phyloP scores from a whole-genome alignment of 176 grass and related monocot species.

The Musa beccarii region DNA sequence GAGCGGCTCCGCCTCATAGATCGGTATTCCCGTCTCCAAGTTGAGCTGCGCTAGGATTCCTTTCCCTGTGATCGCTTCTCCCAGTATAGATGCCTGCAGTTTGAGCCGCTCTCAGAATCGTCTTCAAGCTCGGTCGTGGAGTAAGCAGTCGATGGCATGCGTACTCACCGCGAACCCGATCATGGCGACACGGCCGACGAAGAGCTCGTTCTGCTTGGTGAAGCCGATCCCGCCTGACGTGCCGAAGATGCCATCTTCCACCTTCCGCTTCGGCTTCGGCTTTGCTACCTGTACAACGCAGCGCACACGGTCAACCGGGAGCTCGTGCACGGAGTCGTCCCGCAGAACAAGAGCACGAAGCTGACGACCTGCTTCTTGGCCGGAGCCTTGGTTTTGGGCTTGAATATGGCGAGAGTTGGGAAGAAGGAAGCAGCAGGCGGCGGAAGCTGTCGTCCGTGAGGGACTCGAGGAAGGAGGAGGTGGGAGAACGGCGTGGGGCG shows the following conservation, averaged over 20 bases:
- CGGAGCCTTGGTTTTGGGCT: constrained; percentile 59
- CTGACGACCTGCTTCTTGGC: constrained; percentile 29
- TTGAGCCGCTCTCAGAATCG: no score
- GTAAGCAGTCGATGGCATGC: no score
- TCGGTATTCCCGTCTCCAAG: constrained; percentile 93
- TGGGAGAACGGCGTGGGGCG: constrained; percentile 30
- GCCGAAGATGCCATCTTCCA: constrained; percentile 88
- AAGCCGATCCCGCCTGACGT: constrained; percentile 97
- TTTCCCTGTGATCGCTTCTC: constrained; percentile 97
- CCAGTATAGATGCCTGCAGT: constrained; percentile 71
- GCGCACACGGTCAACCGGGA: background rate
- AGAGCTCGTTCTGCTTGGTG: constrained; percentile 99
- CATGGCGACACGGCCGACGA: constrained; percentile 96
- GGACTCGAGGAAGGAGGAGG: constrained; percentile 3
- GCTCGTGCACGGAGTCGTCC: no score
- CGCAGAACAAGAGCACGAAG: constrained; percentile 14
- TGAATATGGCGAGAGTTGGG: constrained; percentile 53
- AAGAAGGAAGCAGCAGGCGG: constrained; percentile 10
- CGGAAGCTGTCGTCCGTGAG: background rate
- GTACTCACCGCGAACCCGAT: constrained; percentile 91
- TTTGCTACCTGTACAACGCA: constrained; percentile 10
- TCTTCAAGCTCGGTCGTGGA: no score
- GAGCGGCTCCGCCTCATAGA: constrained; percentile 97
- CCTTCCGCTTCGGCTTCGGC: constrained; percentile 31
- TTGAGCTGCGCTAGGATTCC: constrained; percentile 88